Evolutionary conservation across 345 rosid genomes (phyloP).

Genomic region (Populus ilicifolia): DNA sequence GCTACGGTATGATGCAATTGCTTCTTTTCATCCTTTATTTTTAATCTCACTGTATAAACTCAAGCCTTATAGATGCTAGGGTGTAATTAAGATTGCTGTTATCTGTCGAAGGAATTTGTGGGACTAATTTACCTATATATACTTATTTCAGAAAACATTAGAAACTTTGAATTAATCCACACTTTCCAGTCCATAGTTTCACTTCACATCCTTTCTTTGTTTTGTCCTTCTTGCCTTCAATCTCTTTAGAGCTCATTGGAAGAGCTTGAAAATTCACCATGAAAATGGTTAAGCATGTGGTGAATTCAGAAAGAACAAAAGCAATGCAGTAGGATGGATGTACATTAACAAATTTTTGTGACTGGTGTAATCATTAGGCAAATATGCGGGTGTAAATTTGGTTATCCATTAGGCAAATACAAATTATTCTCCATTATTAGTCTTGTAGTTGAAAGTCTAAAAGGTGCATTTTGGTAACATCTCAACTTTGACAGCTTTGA

Average conservation of each 20-base stretch:
- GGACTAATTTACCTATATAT: neutral
- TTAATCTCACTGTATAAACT: neutral
- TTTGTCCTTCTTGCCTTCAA: neutral
- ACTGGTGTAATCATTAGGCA: neutral
- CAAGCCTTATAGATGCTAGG: neutral
- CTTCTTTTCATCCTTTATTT: neutral
- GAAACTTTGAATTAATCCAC: neutral
- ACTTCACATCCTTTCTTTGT: neutral
- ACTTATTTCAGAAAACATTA: neutral
- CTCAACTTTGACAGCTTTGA: neutral
- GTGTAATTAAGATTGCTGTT: neutral
- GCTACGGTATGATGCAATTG: slow-evolving; percentile 57
- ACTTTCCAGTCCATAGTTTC: neutral
- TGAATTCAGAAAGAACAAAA: neutral
- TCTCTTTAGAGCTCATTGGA: neutral
- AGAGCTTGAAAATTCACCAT: neutral
- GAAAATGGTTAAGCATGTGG: neutral
- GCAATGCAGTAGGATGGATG: neutral
- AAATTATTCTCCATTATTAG: neutral
- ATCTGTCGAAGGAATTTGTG: neutral
- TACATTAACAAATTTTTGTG: neutral
- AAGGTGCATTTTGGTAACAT: neutral
- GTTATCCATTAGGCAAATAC: neutral
- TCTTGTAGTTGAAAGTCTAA: neutral
- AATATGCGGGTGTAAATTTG: neutral